Evolutionary conservation across 192 early-diverging fungal genomes (phyloP).

Genomic region (Pilaira anomala): DNA sequence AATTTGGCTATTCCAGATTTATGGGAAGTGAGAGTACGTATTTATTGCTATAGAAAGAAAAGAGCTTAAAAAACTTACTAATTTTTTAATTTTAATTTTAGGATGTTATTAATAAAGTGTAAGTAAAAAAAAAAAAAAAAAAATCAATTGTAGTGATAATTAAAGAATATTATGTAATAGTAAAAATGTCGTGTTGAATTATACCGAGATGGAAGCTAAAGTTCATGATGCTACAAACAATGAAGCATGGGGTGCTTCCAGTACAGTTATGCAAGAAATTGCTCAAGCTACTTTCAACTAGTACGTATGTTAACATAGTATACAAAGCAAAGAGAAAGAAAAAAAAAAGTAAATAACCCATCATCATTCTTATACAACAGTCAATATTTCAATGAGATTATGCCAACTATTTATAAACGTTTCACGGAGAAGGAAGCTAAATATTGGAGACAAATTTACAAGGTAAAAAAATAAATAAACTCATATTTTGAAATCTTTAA

Average conservation of each 20-base stretch:
- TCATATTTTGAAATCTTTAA: too few relatives aligned
- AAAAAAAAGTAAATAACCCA: too few relatives aligned
- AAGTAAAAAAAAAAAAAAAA: conserved; percentile 1
- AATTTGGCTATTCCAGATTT: conserved; percentile 31
- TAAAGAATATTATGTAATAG: conserved; percentile 2
- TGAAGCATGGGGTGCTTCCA: conserved; percentile 90
- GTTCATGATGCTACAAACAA: conserved; percentile 89
- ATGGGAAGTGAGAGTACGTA: conserved; percentile 37
- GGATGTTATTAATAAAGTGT: conserved; percentile 44
- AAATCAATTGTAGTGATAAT: neutral
- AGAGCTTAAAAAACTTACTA: neutral
- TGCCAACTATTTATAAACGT: conserved; percentile 86
- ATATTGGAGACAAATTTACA: conserved; percentile 95
- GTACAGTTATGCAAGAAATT: conserved; percentile 91
- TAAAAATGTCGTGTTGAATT: conserved; percentile 88
- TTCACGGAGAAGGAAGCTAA: conserved; percentile 78
- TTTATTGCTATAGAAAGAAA: neutral
- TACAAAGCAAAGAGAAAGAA: neutral
- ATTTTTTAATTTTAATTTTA: conserved; percentile 7
- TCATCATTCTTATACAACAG: conserved; percentile 37
- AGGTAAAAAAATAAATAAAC: conserved; percentile 44
- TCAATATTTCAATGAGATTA: conserved; percentile 91
- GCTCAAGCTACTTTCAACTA: conserved; percentile 80
- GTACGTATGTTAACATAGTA: conserved; percentile 45
- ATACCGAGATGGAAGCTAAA: conserved; percentile 89